These are phyloP conservation scores for Smittium culicis DNA, from an alignment of 371 early-diverging fungal genomes.

Conservation along the genomic window DNA sequence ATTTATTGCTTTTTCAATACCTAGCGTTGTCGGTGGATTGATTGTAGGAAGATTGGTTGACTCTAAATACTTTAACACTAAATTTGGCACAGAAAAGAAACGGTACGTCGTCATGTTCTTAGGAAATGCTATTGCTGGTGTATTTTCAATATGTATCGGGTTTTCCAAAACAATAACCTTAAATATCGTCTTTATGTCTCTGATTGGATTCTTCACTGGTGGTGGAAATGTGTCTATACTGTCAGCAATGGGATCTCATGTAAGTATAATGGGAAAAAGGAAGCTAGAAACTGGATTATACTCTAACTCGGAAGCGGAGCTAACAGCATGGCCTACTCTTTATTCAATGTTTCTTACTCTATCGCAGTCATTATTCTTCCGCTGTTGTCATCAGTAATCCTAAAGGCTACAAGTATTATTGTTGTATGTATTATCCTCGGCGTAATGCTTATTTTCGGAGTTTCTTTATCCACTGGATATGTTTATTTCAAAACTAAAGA, in stretches of 20 bases:
- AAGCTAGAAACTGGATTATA: neutral
- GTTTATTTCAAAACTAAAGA: neutral
- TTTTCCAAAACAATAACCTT: constrained; percentile 18
- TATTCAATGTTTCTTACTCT: constrained; percentile 34
- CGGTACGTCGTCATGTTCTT: constrained; percentile 22
- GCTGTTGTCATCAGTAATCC: neutral
- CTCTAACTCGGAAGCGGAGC: constrained; percentile 25
- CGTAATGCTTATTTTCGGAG: neutral
- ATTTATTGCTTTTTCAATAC: constrained; percentile 29
- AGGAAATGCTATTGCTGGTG: constrained; percentile 18
- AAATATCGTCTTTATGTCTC: constrained; percentile 20
- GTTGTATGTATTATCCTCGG: neutral
- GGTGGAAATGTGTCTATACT: constrained; percentile 26
- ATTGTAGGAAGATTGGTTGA: constrained; percentile 5
- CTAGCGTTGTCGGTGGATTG: constrained; percentile 21
- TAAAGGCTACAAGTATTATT: neutral
- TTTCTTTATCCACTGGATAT: neutral
- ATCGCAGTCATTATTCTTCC: constrained; percentile 31
- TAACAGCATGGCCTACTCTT: constrained; percentile 30
- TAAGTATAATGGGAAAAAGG: constrained; percentile 14
- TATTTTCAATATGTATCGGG: constrained; percentile 20
- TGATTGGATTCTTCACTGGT: constrained; percentile 21
- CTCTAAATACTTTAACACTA: constrained; percentile 7
- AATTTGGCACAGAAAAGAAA: constrained; percentile 20
- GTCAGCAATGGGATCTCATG: constrained; percentile 26